Evolutionary conservation across 2,329 filamentous ascomycete species (phyloP), one percentile per base, ranked within the genome.

Genomic region (Sporothrix inflata): DNA sequence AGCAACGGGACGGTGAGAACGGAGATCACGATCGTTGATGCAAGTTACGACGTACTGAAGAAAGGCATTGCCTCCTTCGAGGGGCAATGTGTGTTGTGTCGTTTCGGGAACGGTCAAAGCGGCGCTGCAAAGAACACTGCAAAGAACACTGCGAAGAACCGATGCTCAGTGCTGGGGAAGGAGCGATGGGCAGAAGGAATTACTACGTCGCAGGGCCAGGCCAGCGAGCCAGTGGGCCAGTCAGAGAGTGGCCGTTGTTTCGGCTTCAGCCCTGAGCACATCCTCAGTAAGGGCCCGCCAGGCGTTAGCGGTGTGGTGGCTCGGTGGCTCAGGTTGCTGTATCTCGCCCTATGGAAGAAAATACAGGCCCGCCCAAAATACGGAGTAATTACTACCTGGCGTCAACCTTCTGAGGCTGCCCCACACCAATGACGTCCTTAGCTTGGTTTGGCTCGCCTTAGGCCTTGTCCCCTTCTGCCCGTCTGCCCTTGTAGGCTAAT

Each of bases 361-460:
- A 12, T 8, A 53, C 21, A 53, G 49, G 49, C 49, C 49, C 21
- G 49, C 49, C 49, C 21, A 53, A 61, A 63, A 6, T 42, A 42
- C 60, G 27, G n/a, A n/a, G n/a, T n/a, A n/a, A n/a, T n/a, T n/a
- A n/a, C n/a, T n/a, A n/a, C n/a, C n/a, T 24, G 38, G 60, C 38
- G 38, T 45, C n/a, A 21, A 7, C 34, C n/a, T 40, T 42, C 27
- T 45, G 55, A 27, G 14, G 49, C 67, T 57, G 67, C 51, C 67
- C 67, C 67, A 69, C 67, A 69, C 38, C 38, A 40, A 60, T 69
- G 67, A 69, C 67, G 67, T 69, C 45, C 34, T 42, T 49, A 66
- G 63, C 51, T 57, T 55, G 30, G 61, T 55, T 55, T 53, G 49
- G 21, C 27, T 24, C n/a, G n/a, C n/a, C n/a, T n/a, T n/a, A n/a